Evolutionary conservation across 1,139 yeast species (phyloP), one percentile per base, ranked within the genome.

Genomic region (Lodderomyces theae): DNA sequence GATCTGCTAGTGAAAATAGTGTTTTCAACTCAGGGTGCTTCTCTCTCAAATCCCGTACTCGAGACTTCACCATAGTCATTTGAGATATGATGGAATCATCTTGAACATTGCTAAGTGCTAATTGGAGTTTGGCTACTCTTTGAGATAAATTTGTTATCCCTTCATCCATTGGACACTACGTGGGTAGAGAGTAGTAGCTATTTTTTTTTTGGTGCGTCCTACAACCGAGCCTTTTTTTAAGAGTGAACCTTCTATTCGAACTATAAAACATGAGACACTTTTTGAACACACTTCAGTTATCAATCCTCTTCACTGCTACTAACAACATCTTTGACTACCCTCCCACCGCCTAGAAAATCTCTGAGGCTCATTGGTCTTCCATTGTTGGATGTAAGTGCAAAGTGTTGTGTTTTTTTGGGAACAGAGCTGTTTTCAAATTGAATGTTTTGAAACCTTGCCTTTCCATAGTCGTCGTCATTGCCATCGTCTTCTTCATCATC

Each of bases 301-400:
- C 22, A 19, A 19, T 66, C 70, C 47, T 69, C 76, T 47, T 69
- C 77, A 45, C 67, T 74, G 45, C 71, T 68, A 44, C 73, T 67
- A 41, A 66, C 61, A 37, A 53, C 49, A 44, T 66, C 69, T 32
- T 62, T 66, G 23, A 54, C 53, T 5, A 17, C 33, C 12, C 42
- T 46, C 11, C 47, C 53, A 34, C 64, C 67, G 5, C 69, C 70
- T 44, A 66, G 56, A 29, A 66, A 56, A 28, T 67, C 71, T 36
- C 72, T 54, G 43, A 70, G 56, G 51, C 75, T 70, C 60, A 63
- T 65, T 2, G 76, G 75, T 42, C 56, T 64, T 12, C 12, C 16
- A 25, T 10, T 4, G 12, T n/a, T 25, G 5, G 29, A 25, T 4
- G 16, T 12, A 16, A 25, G 5, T 12, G 29, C 29, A 25, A 25